Evolutionary conservation across 1,284 basidiomycete genomes (phyloP), one percentile per base, ranked within the genome.

Genomic region (Naganishia sp.): DNA sequence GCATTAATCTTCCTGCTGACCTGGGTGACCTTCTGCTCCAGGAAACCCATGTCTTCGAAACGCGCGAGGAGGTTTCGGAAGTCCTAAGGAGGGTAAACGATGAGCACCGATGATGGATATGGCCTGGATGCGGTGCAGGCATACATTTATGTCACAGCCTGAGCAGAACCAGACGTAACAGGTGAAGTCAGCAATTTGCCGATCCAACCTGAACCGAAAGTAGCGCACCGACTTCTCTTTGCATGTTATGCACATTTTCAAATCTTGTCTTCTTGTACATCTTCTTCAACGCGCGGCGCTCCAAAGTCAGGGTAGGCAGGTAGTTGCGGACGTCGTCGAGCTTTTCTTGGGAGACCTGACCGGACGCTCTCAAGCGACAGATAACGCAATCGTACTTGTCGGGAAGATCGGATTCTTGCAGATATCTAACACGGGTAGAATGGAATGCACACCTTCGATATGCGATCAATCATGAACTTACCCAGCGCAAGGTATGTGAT

Each of bases 391-490:
- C 47, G 32, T 54, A 66, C 15, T 52, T 61, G 17, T 61, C 45
- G 0, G 65, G 65, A 50, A 67, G 66, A 25, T 66, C 56, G 23
- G 39, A 9, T 9, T 52, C 55, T 10, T 55, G 17, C 2, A 61
- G 52, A 43, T 66, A 49, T 0, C 65, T 61, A 18, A 49, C 18
- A 35, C 31, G 7, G 18, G 35, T 41, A 54, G 23, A 13, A 32
- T 17, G 17, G 18, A 51, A 28, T 4, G 39, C 7, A 18, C 5
- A 23, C 23, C 25, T 3, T 47, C 31, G 13, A 13, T 32, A 15
- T 11, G 43, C 42, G 21, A 23, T 25, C 13, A 32, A 17, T 17
- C 18, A 13, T 32, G 68, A 86, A 67, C 65, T 60, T 32, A 69
- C 68, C 68, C 68, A 7, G 58, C 57, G 45, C 68, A 69, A n/a